Base-by-base conservation (phyloP, 2,329 filamentous ascomycete species). In the Arthrocladium fulminans region DNA sequence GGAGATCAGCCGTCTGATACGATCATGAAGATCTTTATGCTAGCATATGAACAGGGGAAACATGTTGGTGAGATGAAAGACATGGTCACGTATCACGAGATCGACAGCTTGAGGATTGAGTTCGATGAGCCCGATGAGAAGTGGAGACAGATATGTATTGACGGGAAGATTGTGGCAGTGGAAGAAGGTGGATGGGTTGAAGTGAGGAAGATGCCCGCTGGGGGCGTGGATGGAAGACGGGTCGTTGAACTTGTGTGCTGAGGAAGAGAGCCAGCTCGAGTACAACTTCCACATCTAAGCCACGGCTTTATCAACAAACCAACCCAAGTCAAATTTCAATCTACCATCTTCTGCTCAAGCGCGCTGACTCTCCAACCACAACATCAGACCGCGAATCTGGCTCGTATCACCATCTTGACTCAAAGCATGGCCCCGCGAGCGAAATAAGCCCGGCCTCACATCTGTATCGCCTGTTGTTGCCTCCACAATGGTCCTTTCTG, bases 111-210 rank as follows among this genome's bases (percentile, higher is more conserved):
- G 15, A 73, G 68, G 50, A 79, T 96, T 40, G 73, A 77, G 13
- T 80, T 87, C 29, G 54, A 70, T 1, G 86, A 92, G 59, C 70
- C 77, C 13, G 80, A 87, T n/a, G 71, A 70, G 1, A 72, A 80
- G 45, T 96, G 88, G 88, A 74, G 90, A 52, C 80, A 89, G 60
- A 77, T 94, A 12, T 97, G 90, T 63, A 73, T 97, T n/a, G 90
- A 97, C 65, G 90, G 90, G 2, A 88, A 84, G 46, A 94, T 94
- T 59, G 79, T 96, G 2, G 75, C 79, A 50, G 69, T 95, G 1
- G 83, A 84, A 17, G 64, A 72, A 45, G 80, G 76, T 1, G 88
- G 88, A 0, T 83, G 79, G 73, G 77, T 94, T 65, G 76, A 79
- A 51, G 75, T 95, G 0, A 66, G 64, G 53, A 51, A 47, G 39